A percentile compares a stretch with the other conserved stretches of the same genome.
Evolutionary conservation across 2,329 filamentous ascomycete species (phyloP).

Genomic region (Trichoderma citrinoviride): DNA sequence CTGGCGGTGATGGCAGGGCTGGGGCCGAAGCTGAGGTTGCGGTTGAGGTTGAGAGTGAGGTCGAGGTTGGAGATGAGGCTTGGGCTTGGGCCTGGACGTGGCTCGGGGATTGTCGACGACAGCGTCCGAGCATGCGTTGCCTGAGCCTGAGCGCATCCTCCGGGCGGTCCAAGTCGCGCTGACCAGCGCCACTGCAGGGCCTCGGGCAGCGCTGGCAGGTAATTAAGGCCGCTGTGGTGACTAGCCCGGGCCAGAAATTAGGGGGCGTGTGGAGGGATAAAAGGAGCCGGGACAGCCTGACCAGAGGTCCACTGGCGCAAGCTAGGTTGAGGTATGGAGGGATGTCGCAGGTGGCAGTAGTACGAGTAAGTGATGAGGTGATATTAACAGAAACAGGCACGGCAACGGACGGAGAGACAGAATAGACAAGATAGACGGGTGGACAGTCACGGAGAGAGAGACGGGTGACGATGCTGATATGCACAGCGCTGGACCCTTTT

Average conservation of each 20-base stretch:
- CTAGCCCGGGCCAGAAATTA: constrained; percentile 18
- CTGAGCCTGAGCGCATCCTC: constrained; percentile 22
- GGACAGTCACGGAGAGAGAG: too few species aligned
- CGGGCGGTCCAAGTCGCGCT: neutral
- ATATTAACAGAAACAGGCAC: neutral
- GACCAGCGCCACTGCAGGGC: neutral
- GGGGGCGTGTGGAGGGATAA: constrained; percentile 20
- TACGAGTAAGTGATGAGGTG: too few species aligned
- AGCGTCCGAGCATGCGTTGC: constrained; percentile 20
- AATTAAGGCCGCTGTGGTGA: constrained; percentile 16
- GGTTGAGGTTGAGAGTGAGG: too few species aligned
- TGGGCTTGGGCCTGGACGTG: neutral
- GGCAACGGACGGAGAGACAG: neutral
- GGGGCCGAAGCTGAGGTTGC: too few species aligned
- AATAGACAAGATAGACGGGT: too few species aligned
- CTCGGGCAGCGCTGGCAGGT: constrained; percentile 4
- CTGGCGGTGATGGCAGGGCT: too few species aligned
- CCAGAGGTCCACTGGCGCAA: constrained; percentile 7
- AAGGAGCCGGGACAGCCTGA: constrained; percentile 18
- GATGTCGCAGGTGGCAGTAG: neutral
- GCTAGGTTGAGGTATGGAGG: constrained; percentile 6
- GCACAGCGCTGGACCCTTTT: neutral
- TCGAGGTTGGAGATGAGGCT: neutral
- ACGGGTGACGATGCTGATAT: too few species aligned
- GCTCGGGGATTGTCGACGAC: constrained; percentile 8